phyloP scores from a whole-genome alignment of 257 asterid genomes.

The Jasminum sambac region DNA sequence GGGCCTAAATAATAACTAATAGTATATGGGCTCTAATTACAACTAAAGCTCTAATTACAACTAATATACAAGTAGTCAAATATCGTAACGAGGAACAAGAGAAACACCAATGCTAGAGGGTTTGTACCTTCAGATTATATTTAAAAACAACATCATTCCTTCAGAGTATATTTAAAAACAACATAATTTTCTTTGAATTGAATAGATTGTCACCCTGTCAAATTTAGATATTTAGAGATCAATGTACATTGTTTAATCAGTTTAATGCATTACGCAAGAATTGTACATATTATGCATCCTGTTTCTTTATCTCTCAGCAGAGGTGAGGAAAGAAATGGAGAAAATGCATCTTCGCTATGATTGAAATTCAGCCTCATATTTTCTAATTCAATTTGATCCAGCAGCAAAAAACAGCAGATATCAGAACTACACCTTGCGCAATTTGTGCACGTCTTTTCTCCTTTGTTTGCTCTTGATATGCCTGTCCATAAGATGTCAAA shows the following conservation, averaged over 20 bases:
- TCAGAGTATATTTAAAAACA: slow-evolving; percentile 1
- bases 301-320: not conserved
- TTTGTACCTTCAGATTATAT: slow-evolving; percentile 1
- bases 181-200: slow-evolving; percentile 8
- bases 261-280: not conserved
- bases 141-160: slow-evolving; percentile 4
- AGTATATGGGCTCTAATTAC: too few species aligned
- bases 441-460: slow-evolving; percentile 89
- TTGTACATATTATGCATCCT: not conserved
- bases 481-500: slow-evolving; percentile 40
- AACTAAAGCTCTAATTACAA: too few species aligned
- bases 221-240: not conserved
- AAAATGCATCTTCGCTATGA: not conserved
- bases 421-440: slow-evolving; percentile 62
- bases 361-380: not conserved
- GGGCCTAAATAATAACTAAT: too few species aligned
- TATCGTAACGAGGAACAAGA: not conserved
- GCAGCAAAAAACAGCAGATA: slow-evolving; percentile 15
- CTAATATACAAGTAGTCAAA: too few species aligned
- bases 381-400: slow-evolving; percentile 17
- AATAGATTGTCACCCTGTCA: not conserved
- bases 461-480: slow-evolving; percentile 82
- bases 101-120: not conserved
- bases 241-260: not conserved
- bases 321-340: not conserved